Conservation (phyloP, 2,329 filamentous ascomycete genomes). For the Talaromyces albobiverticillius region DNA sequence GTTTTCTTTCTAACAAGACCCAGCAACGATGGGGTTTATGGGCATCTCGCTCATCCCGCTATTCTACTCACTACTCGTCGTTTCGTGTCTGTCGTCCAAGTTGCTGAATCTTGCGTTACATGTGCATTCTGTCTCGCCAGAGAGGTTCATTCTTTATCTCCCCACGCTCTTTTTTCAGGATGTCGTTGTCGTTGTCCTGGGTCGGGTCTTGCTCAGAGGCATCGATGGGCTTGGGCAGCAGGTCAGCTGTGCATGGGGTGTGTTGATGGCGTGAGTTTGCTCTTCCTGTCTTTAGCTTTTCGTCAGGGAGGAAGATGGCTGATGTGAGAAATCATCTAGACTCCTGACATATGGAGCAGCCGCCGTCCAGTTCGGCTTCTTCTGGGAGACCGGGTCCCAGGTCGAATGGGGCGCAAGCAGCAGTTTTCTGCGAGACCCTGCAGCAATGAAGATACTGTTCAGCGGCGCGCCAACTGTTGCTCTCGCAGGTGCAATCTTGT, state of each 20-base stretch:
- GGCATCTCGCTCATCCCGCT: conserved; percentile 24
- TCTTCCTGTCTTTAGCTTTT: conserved; percentile 5
- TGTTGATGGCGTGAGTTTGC: conserved; percentile 27
- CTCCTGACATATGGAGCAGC: conserved; percentile 30
- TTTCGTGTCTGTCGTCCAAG: conserved; percentile 33
- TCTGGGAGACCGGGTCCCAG: conserved; percentile 39
- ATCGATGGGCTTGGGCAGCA: conserved; percentile 24
- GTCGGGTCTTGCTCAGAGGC: conserved; percentile 27
- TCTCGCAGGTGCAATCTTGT: conserved; percentile 24
- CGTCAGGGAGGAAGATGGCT: too few relatives aligned
- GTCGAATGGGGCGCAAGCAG: conserved; percentile 36
- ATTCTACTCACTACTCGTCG: conserved; percentile 29
- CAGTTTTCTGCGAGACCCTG: conserved; percentile 35
- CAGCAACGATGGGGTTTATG: too few relatives aligned
- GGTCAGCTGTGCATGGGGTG: conserved; percentile 23
- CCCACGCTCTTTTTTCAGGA: conserved; percentile 38
- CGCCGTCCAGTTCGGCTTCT: conserved; percentile 38
- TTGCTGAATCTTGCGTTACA: conserved; percentile 33
- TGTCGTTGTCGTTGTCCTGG: conserved; percentile 28
- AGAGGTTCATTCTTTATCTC: conserved; percentile 35
- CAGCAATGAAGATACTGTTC: conserved; percentile 36
- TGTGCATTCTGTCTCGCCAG: conserved; percentile 28
- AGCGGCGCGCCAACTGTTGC: conserved; percentile 31
- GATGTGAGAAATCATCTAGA: too few relatives aligned
- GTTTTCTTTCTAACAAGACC: neutral